A percentile compares a stretch with the other conserved stretches of the same genome.
These are phyloP conservation scores for Aspergillus phoenicis DNA, from an alignment of 2,329 filamentous ascomycete genomes.

Conservation along the genomic window DNA sequence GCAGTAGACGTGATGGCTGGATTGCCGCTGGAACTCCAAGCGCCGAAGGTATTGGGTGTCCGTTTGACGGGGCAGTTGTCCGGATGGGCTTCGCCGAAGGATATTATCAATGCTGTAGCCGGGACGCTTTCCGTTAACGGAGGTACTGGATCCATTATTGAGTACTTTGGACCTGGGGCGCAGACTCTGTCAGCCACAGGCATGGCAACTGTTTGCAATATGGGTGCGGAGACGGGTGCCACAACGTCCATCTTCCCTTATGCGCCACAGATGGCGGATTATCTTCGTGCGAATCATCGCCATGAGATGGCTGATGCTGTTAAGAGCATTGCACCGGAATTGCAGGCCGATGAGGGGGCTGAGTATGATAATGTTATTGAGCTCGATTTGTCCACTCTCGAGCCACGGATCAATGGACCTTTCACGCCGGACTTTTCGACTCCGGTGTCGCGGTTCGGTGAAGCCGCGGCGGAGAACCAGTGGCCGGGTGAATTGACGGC, in stretches of 20 bases:
- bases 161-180: not conserved
- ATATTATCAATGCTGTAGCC: slow-evolving; percentile 93
- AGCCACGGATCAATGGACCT: not conserved
- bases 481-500: not conserved
- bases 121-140: slow-evolving; percentile 64
- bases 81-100: slow-evolving; percentile 90
- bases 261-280: not conserved
- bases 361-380: not conserved
- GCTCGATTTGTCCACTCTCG: not conserved
- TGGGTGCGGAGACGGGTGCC: not conserved
- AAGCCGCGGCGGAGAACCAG: not conserved
- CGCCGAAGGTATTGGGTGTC: slow-evolving; percentile 59
- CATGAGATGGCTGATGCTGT: not conserved
- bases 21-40: slow-evolving; percentile 94
- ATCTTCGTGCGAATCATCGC: not conserved
- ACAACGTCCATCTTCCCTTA: slow-evolving; percentile 3
- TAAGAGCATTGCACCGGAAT: not conserved
- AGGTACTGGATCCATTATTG: not conserved
- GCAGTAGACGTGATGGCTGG: slow-evolving; percentile 96
- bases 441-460: not conserved
- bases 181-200: not conserved
- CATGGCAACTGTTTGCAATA: slow-evolving; percentile 2
- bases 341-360: not conserved
- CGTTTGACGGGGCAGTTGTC: slow-evolving; percentile 52
- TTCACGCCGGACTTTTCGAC: not conserved